Conservation (phyloP, 495 filamentous ascomycete genomes). For the Hypomontagnella submonticulosa region DNA sequence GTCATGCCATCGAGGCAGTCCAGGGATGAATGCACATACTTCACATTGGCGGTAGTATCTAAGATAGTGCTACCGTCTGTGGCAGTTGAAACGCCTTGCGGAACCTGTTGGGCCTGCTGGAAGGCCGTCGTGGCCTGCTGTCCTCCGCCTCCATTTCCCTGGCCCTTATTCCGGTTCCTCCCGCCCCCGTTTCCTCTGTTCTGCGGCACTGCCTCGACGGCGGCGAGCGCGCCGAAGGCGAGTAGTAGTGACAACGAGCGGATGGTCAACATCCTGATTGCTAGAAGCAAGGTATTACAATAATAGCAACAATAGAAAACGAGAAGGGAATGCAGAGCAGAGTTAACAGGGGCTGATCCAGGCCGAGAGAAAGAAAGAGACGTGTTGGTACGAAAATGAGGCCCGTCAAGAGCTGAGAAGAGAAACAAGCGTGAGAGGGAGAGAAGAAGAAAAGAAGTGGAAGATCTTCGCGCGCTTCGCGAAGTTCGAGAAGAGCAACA, state of each 20-base stretch:
- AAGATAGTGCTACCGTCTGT: constrained; percentile 61
- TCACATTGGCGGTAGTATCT: constrained; percentile 58
- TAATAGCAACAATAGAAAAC: constrained; percentile 9
- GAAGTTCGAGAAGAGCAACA: constrained; percentile 7
- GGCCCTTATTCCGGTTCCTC: constrained; percentile 11
- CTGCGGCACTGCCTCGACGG: constrained; percentile 47
- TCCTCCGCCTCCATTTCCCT: neutral
- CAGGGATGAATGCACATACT: constrained; percentile 47
- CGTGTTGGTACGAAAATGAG: constrained; percentile 25
- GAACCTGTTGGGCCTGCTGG: constrained; percentile 52
- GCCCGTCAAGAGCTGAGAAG: constrained; percentile 42
- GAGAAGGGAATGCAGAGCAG: constrained; percentile 10
- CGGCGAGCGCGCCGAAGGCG: constrained; percentile 31
- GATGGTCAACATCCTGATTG: constrained; percentile 49
- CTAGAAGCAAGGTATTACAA: neutral
- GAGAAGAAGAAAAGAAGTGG: constrained; percentile 19
- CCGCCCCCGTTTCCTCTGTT: constrained; percentile 28
- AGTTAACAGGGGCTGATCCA: constrained; percentile 14
- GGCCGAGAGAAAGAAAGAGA: constrained; percentile 19
- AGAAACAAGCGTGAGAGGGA: constrained; percentile 23
- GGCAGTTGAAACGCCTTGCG: constrained; percentile 50
- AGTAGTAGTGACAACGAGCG: constrained; percentile 39
- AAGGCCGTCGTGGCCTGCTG: constrained; percentile 49
- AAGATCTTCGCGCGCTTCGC: constrained; percentile 17
- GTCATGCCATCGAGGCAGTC: no score